These are phyloP conservation scores for Calocybe cyanea DNA, from an alignment of 768 basidiomycete genomes.

Conservation along the genomic window DNA sequence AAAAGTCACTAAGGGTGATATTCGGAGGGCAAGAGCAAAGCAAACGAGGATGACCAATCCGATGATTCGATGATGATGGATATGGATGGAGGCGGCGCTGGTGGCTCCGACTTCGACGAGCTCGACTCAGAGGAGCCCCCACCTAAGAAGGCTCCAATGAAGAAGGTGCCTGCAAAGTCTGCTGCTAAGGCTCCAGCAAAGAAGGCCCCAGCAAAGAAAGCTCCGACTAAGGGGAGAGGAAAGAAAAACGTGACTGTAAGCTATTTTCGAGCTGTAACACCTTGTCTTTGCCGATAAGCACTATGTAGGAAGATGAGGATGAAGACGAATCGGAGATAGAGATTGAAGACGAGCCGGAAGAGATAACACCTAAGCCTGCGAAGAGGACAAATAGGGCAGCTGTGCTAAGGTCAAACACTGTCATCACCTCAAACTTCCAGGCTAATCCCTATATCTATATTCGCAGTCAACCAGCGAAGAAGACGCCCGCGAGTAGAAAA, in stretches of 20 bases:
- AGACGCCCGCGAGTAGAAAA: slow-evolving; percentile 49
- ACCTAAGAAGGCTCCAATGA: slow-evolving; percentile 39
- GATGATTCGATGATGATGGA: slow-evolving; percentile 84
- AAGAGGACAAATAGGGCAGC: slow-evolving; percentile 65
- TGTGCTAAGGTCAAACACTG: slow-evolving; percentile 54
- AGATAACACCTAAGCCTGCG: slow-evolving; percentile 40
- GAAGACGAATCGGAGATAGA: slow-evolving; percentile 54
- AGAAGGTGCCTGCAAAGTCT: slow-evolving; percentile 30
- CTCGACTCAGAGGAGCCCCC: slow-evolving; percentile 46
- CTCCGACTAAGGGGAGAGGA: slow-evolving; percentile 45
- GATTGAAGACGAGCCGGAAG: slow-evolving; percentile 50
- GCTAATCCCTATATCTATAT: not conserved
- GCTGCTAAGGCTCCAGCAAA: slow-evolving; percentile 37
- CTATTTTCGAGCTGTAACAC: not conserved
- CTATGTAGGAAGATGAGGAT: slow-evolving; percentile 33
- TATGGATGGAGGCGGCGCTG: slow-evolving; percentile 42
- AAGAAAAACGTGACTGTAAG: slow-evolving; percentile 46
- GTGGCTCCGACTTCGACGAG: slow-evolving; percentile 52
- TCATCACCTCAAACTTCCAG: not conserved
- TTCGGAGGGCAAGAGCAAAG: slow-evolving; percentile 49
- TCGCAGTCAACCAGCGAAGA: slow-evolving; percentile 37
- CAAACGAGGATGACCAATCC: slow-evolving; percentile 40
- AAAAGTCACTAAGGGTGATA: no score
- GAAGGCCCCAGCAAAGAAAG: slow-evolving; percentile 44
- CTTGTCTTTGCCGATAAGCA: slow-evolving; percentile 1